Percentiles rank a stretch among this genome's conserved stretches.
These are phyloP conservation scores for Phytopythium delawarense DNA, from an alignment of 352 stramenopile species.

Conservation along the genomic window DNA sequence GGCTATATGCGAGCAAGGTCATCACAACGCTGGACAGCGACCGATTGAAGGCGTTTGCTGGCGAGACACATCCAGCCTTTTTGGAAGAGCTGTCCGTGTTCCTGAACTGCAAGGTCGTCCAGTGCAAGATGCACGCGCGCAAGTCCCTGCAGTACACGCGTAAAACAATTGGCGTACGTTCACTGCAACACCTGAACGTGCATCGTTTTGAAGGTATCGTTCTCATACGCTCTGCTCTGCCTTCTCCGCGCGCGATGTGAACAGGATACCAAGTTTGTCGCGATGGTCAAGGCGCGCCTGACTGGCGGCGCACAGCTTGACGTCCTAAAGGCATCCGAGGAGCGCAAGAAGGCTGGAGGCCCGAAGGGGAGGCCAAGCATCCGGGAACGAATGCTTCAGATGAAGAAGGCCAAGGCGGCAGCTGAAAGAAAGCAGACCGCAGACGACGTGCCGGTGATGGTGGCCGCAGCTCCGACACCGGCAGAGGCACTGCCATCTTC, in stretches of 20 bases:
- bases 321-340: conserved; percentile 55
- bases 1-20: conserved; percentile 50
- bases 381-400: conserved; percentile 48
- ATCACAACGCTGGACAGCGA: conserved; percentile 38
- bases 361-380: conserved; percentile 28
- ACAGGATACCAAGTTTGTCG: conserved; percentile 49
- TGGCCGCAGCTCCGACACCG: conserved; percentile 12
- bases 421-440: conserved; percentile 21
- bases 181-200: not conserved
- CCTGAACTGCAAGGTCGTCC: conserved; percentile 64
- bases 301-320: conserved; percentile 47
- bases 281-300: conserved; percentile 55
- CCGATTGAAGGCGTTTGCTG: conserved; percentile 34
- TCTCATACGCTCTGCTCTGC: not conserved
- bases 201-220: not conserved
- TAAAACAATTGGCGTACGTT: conserved; percentile 43
- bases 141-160: conserved; percentile 46
- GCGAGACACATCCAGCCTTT: conserved; percentile 38
- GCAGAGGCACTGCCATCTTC: conserved; percentile 5
- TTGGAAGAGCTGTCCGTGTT: conserved; percentile 52
- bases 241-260: not conserved
- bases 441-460: conserved; percentile 22
- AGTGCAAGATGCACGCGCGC: conserved; percentile 57
- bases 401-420: conserved; percentile 40
- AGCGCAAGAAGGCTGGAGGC: conserved; percentile 24